Evolutionary conservation across 2,329 filamentous ascomycete genomes (phyloP).

Genomic region (Neofusicoccum kwambonambiense): DNA sequence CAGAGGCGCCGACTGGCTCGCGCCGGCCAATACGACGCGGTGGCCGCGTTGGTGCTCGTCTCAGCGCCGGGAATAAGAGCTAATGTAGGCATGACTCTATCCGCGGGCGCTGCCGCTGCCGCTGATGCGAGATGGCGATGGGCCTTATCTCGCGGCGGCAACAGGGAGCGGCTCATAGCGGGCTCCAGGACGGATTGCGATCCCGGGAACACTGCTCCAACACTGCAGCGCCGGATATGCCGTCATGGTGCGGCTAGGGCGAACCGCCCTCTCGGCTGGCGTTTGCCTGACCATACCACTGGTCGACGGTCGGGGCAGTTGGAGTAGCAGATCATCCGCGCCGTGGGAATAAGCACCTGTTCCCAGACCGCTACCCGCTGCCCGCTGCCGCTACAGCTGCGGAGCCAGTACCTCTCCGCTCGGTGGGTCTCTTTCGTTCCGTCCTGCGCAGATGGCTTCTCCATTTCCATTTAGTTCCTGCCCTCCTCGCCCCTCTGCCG

Average conservation of each 20-base stretch:
- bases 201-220: background rate
- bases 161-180: background rate
- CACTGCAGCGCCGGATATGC: background rate
- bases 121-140: background rate
- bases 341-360: constrained; percentile 15
- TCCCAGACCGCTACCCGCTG: constrained; percentile 14
- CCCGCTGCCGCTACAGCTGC: constrained; percentile 5
- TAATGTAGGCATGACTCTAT: background rate
- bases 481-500: constrained; percentile 9
- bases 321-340: constrained; percentile 7
- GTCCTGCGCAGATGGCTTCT: constrained; percentile 6
- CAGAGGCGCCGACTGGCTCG: background rate
- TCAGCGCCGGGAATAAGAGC: constrained; percentile 8
- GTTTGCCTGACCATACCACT: background rate
- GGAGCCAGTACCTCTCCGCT: constrained; percentile 4
- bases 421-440: constrained; percentile 15
- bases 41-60: background rate
- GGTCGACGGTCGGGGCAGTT: constrained; percentile 6
- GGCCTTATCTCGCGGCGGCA: background rate
- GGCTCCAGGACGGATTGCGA: background rate
- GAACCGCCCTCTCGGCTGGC: background rate
- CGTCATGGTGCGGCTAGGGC: constrained; percentile 9
- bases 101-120: background rate
- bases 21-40: background rate
- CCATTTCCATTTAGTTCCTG: background rate